Percentiles rank a stretch among this genome's conserved stretches.
These are phyloP conservation scores for Schoenoplectus triqueter DNA, from an alignment of 202 grass and related monocot genomes.

Conservation along the genomic window DNA sequence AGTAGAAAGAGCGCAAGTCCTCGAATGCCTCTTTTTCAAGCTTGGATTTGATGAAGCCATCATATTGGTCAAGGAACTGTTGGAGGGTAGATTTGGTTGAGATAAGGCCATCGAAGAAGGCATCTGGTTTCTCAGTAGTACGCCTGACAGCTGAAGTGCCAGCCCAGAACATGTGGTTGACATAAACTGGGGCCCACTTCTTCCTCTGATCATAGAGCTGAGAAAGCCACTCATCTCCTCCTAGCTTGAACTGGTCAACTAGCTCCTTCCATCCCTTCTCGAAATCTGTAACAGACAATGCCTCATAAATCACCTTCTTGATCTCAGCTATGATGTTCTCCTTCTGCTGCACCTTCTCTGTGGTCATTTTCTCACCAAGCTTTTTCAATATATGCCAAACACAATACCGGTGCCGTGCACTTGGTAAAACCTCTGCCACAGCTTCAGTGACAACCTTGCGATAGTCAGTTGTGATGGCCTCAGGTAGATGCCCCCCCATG, in stretches of 20 bases:
- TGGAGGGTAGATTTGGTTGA: slow-evolving; percentile 72
- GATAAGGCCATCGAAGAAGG: slow-evolving; percentile 79
- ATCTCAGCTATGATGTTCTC: slow-evolving; percentile 63
- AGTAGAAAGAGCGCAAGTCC: slow-evolving; percentile 91
- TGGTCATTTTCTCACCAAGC: slow-evolving; percentile 62
- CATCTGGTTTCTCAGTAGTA: slow-evolving; percentile 61
- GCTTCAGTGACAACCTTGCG: slow-evolving; percentile 60
- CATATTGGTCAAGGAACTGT: slow-evolving; percentile 84
- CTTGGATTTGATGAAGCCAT: slow-evolving; percentile 62
- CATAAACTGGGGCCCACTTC: slow-evolving; percentile 86
- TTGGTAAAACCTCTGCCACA: slow-evolving; percentile 67
- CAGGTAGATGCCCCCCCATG: slow-evolving; percentile 61
- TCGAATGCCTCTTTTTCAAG: slow-evolving; percentile 90
- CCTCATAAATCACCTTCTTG: slow-evolving; percentile 85
- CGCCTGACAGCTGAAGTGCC: slow-evolving; percentile 73
- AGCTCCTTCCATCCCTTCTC: slow-evolving; percentile 82
- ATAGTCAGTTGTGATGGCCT: slow-evolving; percentile 74
- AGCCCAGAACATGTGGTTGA: slow-evolving; percentile 98
- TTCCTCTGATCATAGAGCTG: slow-evolving; percentile 69
- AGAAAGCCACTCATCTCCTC: slow-evolving; percentile 71
- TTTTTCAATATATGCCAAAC: slow-evolving; percentile 90
- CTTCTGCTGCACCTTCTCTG: slow-evolving; percentile 57
- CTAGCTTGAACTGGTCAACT: slow-evolving; percentile 71
- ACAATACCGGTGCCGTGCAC: slow-evolving; percentile 70
- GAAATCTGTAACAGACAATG: slow-evolving; percentile 73